Conservation (phyloP, 2,329 filamentous ascomycete species). For the Ophiocordyceps sinensis region DNA sequence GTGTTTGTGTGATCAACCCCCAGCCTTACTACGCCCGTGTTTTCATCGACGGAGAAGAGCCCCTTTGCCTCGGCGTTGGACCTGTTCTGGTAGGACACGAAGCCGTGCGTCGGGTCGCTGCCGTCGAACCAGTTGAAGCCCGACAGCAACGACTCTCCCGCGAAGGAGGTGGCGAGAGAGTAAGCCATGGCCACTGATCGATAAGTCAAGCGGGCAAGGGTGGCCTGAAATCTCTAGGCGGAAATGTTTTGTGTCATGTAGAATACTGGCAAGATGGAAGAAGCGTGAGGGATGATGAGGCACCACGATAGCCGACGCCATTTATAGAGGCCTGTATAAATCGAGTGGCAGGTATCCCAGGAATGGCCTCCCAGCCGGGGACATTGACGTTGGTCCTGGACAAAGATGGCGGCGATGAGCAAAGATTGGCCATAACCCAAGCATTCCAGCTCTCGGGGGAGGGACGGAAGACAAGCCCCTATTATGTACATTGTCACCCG, state of each 20-base stretch:
- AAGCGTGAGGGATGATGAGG: background rate
- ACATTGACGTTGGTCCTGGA: background rate
- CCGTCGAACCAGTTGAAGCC: constrained; percentile 36
- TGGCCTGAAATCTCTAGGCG: background rate
- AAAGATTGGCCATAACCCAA: background rate
- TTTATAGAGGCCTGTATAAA: background rate
- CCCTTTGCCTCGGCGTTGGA: constrained; percentile 22
- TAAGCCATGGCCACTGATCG: constrained; percentile 20
- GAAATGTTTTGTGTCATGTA: background rate
- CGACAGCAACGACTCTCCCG: constrained; percentile 26
- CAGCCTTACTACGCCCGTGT: constrained; percentile 27
- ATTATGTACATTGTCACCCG: too few species aligned
- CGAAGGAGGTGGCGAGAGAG: constrained; percentile 26
- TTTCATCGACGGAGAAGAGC: constrained; percentile 26
- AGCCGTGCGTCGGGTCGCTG: constrained; percentile 50
- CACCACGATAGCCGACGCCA: background rate
- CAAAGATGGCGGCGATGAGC: background rate
- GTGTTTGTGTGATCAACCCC: constrained; percentile 27
- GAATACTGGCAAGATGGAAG: background rate
- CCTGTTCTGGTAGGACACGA: constrained; percentile 41
- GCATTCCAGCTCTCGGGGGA: background rate
- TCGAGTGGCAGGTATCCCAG: constrained; percentile 1
- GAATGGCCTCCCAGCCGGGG: background rate
- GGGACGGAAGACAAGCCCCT: background rate
- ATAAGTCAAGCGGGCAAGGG: constrained; percentile 1